Percentiles rank a stretch among this genome's conserved stretches.
These are phyloP conservation scores for Scedosporium boydii DNA, from an alignment of 2,329 filamentous ascomycete species.

Conservation along the genomic window DNA sequence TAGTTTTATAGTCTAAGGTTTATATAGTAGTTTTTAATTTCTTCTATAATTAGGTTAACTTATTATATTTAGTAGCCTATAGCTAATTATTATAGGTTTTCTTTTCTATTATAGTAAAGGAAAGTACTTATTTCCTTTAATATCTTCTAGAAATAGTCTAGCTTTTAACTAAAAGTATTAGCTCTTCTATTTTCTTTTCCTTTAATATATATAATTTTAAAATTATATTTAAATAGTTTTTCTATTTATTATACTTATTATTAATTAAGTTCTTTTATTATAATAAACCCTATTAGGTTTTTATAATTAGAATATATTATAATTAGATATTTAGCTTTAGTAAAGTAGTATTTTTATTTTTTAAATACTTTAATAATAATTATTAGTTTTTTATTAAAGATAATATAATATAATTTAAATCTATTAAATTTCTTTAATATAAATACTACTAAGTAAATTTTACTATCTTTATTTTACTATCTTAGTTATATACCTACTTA, in stretches of 20 bases:
- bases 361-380: neutral
- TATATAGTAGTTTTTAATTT: too few relatives aligned
- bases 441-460: too few relatives aligned
- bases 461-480: too few relatives aligned
- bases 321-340: neutral
- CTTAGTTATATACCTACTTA: too few relatives aligned
- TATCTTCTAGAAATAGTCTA: neutral
- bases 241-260: too few relatives aligned
- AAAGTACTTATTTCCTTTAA: neutral
- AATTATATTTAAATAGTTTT: too few relatives aligned
- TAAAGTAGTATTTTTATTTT: neutral
- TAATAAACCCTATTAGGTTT: neutral
- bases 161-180: neutral
- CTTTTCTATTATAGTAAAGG: neutral
- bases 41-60: too few relatives aligned
- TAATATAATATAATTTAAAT: neutral
- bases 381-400: neutral
- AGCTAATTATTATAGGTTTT: neutral
- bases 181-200: too few relatives aligned
- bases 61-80: too few relatives aligned
- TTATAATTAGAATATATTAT: neutral
- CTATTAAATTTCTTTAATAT: too few relatives aligned
- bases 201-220: too few relatives aligned
- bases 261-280: neutral
- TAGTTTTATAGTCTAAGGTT: too few relatives aligned